Percentiles rank a stretch among this genome's conserved stretches.
These are phyloP conservation scores for Persicaria tinctoria DNA, from an alignment of 148 eudicot species.

Conservation along the genomic window DNA sequence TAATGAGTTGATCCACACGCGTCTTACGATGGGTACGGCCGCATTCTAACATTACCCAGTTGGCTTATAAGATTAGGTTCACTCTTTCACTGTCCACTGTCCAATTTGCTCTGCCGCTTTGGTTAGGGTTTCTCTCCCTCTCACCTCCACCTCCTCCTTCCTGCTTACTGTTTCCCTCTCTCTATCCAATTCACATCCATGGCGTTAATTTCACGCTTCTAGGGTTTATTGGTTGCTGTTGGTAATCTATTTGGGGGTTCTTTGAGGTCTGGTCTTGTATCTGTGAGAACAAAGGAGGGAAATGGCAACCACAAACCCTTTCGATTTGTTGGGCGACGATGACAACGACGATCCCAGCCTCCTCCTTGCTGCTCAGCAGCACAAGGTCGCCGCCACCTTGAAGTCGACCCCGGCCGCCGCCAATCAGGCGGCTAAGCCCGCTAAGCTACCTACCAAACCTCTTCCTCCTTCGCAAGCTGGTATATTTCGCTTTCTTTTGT, in stretches of 20 bases:
- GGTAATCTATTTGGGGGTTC: not conserved
- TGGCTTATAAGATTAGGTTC: not conserved
- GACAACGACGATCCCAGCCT: slow-evolving; percentile 46
- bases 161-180: not conserved
- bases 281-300: not conserved
- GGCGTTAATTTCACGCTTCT: not conserved
- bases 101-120: not conserved
- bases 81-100: not conserved
- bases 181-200: slow-evolving; percentile 2
- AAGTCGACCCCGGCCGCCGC: slow-evolving; percentile 20
- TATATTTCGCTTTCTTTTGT: not conserved
- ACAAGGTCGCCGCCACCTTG: slow-evolving; percentile 22
- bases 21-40: not conserved
- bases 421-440: slow-evolving; percentile 22
- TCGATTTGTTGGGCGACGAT: slow-evolving; percentile 47
- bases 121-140: slow-evolving; percentile 3
- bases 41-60: not conserved
- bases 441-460: slow-evolving; percentile 50
- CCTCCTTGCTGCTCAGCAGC: slow-evolving; percentile 39
- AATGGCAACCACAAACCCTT: slow-evolving; percentile 55
- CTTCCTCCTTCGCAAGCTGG: slow-evolving; percentile 55
- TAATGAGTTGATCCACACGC: not conserved
- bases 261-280: not conserved
- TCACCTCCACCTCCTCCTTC: not conserved
- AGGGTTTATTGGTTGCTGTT: not conserved